These are phyloP conservation scores for Gymnopilus dilepis DNA, from an alignment of 768 basidiomycete species.

Conservation along the genomic window DNA sequence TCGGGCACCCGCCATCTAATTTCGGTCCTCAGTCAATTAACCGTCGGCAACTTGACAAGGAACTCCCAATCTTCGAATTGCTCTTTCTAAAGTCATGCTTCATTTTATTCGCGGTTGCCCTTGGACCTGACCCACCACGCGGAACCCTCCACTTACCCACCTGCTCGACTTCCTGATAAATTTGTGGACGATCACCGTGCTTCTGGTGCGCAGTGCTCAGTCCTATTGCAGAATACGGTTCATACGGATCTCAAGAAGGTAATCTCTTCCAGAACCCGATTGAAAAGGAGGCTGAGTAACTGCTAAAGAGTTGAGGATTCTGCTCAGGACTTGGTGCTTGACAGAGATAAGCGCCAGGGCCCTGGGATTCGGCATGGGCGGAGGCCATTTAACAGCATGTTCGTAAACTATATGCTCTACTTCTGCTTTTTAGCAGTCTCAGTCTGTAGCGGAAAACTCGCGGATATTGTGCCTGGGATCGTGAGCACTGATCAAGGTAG, in stretches of 20 bases:
- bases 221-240: background rate
- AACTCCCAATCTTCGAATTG: background rate
- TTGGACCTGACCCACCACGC: no score
- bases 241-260: background rate
- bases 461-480: background rate
- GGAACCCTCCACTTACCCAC: no score
- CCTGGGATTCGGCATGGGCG: background rate
- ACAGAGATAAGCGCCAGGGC: background rate
- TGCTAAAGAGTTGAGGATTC: background rate
- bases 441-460: background rate
- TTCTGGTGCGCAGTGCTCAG: background rate
- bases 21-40: background rate
- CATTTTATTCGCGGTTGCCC: no score
- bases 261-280: background rate
- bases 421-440: background rate
- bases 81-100: no score
- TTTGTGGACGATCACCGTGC: background rate
- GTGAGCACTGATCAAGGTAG: background rate
- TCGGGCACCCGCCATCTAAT: background rate
- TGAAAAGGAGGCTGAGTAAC: background rate
- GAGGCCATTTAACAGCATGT: background rate
- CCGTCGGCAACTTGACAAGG: background rate
- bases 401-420: background rate
- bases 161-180: background rate
- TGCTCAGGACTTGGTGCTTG: background rate